Percentiles rank a stretch among this genome's conserved stretches.
These are phyloP conservation scores for Starmerella sp. DNA, from an alignment of 805 yeast genomes.

Conservation along the genomic window DNA sequence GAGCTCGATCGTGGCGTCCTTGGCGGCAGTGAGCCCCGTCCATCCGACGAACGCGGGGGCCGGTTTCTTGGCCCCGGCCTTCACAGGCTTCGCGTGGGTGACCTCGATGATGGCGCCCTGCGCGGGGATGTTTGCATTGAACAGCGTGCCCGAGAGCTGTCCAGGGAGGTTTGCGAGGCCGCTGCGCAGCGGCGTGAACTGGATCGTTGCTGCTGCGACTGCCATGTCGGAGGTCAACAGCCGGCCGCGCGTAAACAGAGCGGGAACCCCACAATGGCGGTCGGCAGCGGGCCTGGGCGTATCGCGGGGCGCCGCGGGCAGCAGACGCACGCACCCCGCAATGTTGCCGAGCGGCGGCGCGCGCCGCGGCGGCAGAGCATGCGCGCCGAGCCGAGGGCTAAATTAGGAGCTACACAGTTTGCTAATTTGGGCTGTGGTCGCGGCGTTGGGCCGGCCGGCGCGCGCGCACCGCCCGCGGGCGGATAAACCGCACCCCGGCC, in stretches of 20 bases:
- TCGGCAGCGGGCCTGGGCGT: not conserved
- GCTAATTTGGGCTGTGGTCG: too few relatives aligned
- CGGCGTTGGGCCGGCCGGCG: too few relatives aligned
- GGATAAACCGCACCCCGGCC: too few relatives aligned
- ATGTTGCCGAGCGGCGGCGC: too few relatives aligned
- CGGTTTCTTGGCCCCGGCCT: constrained; percentile 23
- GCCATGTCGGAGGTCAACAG: constrained; percentile 18
- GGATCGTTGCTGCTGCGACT: constrained; percentile 28
- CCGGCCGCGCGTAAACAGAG: not conserved
- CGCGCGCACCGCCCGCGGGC: too few relatives aligned
- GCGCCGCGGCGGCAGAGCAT: too few relatives aligned
- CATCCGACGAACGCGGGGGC: constrained; percentile 44
- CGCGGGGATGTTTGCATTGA: constrained; percentile 40
- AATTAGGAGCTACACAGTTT: too few relatives aligned
- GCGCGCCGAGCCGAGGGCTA: too few relatives aligned
- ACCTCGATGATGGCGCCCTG: constrained; percentile 50
- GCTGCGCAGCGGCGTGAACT: constrained; percentile 33
- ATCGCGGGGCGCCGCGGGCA: too few relatives aligned
- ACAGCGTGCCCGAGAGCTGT: constrained; percentile 36
- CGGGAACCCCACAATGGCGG: not conserved
- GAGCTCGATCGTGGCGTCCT: constrained; percentile 38
- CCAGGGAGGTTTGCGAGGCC: constrained; percentile 48
- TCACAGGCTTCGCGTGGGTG: constrained; percentile 25
- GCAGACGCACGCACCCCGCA: too few relatives aligned
- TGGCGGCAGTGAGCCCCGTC: constrained; percentile 44